Evolutionary conservation across 768 basidiomycete species (phyloP), one percentile per base, ranked within the genome.

Genomic region (Mycena kentingensis): DNA sequence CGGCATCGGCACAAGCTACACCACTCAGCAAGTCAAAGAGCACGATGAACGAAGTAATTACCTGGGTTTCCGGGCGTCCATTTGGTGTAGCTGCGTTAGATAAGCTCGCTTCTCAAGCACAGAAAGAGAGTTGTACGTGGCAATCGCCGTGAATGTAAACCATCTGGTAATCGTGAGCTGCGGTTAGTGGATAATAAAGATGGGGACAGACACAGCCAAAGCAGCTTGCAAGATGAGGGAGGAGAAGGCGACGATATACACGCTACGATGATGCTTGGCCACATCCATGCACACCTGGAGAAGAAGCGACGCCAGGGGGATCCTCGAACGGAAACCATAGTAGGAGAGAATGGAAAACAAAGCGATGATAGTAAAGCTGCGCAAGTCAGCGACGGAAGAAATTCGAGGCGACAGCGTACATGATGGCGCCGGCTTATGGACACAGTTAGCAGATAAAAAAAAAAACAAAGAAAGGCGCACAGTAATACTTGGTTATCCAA

Each of bases 281-380:
- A 93, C 79, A 58, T 93, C 90, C 77, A 93, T 89, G 6, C 88
- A 86, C 22, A 89, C 84, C 67, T 92, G 89, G 3, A 93, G 77
- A 3, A 92, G 78, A 6, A 93, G 68, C 7, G 87, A 81, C 1
- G 90, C 88, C 3, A 94, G 73, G 0, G 90, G 90, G 46, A 94
- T 93, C 26, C 90, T 84, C 8, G 77, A 78, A 49, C 77, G 76
- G 63, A 81, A 85, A 18, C 84, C 89, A 58, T 77, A 89, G 72
- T 93, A 93, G 24, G 85, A 79, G 13, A 93, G 63, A 7, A 92
- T 66, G 1, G 88, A 90, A 48, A 93, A 66, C 25, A 92, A 55
- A 1, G 90, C 88, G 52, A 93, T 85, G 51, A 93, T 68, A 2
- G 88, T 87, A 74, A 91, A 91, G 52, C 93, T 84, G 61, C n/a